Percentiles rank a stretch among this genome's conserved stretches.
Evolutionary conservation across 1,284 basidiomycete genomes (phyloP).

Genomic region (Cystobasidium sp.): DNA sequence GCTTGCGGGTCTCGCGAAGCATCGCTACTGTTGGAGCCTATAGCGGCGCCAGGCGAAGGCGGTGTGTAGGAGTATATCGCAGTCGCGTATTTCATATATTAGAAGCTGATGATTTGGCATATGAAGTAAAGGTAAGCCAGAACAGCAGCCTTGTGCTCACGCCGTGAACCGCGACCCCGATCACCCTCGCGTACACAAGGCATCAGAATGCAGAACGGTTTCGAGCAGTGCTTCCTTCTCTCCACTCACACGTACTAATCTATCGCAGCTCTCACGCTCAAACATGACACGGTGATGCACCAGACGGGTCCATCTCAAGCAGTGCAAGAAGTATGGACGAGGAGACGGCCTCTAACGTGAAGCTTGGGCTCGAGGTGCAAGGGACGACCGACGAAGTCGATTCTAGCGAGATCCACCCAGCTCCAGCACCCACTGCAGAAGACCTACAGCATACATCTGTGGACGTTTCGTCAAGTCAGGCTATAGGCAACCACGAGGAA

Average conservation of each 20-base stretch:
- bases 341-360: constrained; percentile 14
- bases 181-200: not conserved
- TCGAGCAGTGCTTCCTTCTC: not conserved
- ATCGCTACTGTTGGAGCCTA: constrained; percentile 13
- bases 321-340: constrained; percentile 4
- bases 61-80: constrained; percentile 35
- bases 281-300: not conserved
- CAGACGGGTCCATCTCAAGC: not conserved
- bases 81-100: constrained; percentile 17
- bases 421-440: constrained; percentile 29
- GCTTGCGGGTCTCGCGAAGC: constrained; percentile 21
- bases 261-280: not conserved
- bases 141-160: not conserved
- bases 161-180: not conserved
- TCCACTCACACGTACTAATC: not conserved
- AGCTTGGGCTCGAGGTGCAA: not conserved
- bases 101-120: not conserved
- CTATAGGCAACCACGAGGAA: not conserved
- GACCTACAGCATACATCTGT: constrained; percentile 17
- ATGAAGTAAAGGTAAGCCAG: not conserved
- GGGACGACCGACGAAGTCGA: constrained; percentile 42
- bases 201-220: not conserved
- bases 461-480: constrained; percentile 24
- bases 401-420: constrained; percentile 14
- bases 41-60: not conserved